Evolutionary conservation across 805 yeast genomes (phyloP), one percentile per base, ranked within the genome.

Genomic region (Jamesozyma rosinii): DNA sequence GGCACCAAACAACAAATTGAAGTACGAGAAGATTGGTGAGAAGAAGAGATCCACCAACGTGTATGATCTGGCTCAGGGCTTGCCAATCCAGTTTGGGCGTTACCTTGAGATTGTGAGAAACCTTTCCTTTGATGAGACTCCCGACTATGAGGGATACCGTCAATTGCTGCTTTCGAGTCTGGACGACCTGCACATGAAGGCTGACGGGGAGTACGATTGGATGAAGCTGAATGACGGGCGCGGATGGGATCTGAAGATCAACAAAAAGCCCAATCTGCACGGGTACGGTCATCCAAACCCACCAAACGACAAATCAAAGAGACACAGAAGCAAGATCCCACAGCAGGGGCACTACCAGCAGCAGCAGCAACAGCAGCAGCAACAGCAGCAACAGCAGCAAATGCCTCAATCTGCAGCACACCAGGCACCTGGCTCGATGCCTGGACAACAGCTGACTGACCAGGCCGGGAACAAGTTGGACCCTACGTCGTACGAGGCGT

Each of bases 221-320:
- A 86, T 88, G 95, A 84, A 83, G 56, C 72, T 92, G 53, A 92
- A 92, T 61, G 86, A 84, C 44, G 97, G 97, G 46, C 81, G 81
- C 62, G 97, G 97, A 42, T 90, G 96, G 96, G 97, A 92, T 66
- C 76, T 85, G 26, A 71, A 82, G 20, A 77, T 83, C 50, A 88
- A 88, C 66, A 88, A 87, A 63, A 89, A 89, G 65, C 95, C 96
- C 44, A 89, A 89, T 58, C 68, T 89, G 50, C 97, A 89, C 64
- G 97, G 97, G 35, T 89, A 89, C 63, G 97, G 97, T 27, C 92
- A 87, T 63, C 95, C 96, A 49, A 83, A 81, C 53, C 95, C 95
- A 44, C 81, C 81, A 41, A 75, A 72, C 38, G 77, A 73, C 29
- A 67, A 64, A 47, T 56, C 53, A 38, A 56, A 49, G 49, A 34